Evolutionary conservation across 352 stramenopile species (phyloP), one percentile per base, ranked within the genome.

Genomic region (Phytophthora idaei): DNA sequence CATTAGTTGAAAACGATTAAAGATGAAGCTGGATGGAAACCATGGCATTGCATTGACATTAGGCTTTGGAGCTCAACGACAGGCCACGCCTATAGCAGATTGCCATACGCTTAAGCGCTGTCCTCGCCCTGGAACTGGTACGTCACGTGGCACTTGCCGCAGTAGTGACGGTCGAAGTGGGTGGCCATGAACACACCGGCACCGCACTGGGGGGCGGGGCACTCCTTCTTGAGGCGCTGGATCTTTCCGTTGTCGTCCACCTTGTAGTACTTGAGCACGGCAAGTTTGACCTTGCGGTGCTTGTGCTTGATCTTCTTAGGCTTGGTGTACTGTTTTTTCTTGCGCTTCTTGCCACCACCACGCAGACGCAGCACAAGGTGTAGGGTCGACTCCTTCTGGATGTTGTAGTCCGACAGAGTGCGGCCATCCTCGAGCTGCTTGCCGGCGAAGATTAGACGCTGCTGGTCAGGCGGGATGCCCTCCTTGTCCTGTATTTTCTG

Each of bases 401-500:
- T 97, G 85, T 97, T 97, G 89, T 97, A 97, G 83, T 97, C 91
- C 71, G 83, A 84, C 21, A 98, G 80, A 31, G 93, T 98, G 73
- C 94, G 89, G 68, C 93, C 92, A 70, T 98, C 95, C 80, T 98
- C 95, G 5, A 99, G 91, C 89, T 99, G 98, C 94, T 99, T 99
- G 83, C 98, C 98, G 60, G 98, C 97, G 80, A 99, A 99, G 82
- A 99, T 99, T 67, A 99, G 84, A 83, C 98, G 95, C 89, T 99
- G 97, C 87, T 99, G 98, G 97, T 99, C 98, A 74, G 98, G 97
- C 48, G 98, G 98, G 69, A 99, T 99, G 73, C 86, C 98, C 85
- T 99, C 98, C 93, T 99, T 99, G 86, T 99, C 98, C 89, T 99
- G 98, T 77, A 99, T 99, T 95, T 99, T 99, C 68, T 96, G 90